These are phyloP conservation scores for Sporothrix curviconia DNA, from an alignment of 2,329 filamentous ascomycete species.

Conservation along the genomic window DNA sequence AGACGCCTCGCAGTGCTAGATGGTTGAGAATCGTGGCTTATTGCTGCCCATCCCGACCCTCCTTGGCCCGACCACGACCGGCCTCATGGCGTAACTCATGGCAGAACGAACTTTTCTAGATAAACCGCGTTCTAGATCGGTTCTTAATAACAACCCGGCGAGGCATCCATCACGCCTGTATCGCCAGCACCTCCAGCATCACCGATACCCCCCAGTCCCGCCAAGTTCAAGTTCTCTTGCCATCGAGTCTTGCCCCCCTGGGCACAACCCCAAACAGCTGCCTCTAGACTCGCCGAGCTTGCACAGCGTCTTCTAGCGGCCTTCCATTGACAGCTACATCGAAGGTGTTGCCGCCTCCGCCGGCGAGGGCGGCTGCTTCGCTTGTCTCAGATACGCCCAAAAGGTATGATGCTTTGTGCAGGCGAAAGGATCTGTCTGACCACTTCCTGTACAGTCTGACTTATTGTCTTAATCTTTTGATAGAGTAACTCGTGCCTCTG, in stretches of 20 bases:
- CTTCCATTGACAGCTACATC: not conserved
- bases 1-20: too few relatives aligned
- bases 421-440: too few relatives aligned
- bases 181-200: too few relatives aligned
- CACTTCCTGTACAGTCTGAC: not conserved
- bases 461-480: conserved; percentile 61
- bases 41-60: not conserved
- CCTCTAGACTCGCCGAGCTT: not conserved
- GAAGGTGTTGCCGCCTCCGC: not conserved
- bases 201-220: too few relatives aligned
- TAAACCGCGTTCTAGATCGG: conserved; percentile 45
- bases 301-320: not conserved
- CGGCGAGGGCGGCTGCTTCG: not conserved
- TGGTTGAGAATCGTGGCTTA: too few relatives aligned
- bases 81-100: conserved; percentile 63
- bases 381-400: not conserved
- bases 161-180: conserved; percentile 11
- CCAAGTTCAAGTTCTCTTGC: too few relatives aligned
- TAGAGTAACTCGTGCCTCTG: conserved; percentile 93
- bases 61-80: not conserved
- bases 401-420: too few relatives aligned
- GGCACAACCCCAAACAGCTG: too few relatives aligned
- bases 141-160: conserved; percentile 43
- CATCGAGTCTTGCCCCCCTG: too few relatives aligned
- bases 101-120: conserved; percentile 52